Conservation (phyloP, 768 basidiomycete genomes). For the Collybia sordida region DNA sequence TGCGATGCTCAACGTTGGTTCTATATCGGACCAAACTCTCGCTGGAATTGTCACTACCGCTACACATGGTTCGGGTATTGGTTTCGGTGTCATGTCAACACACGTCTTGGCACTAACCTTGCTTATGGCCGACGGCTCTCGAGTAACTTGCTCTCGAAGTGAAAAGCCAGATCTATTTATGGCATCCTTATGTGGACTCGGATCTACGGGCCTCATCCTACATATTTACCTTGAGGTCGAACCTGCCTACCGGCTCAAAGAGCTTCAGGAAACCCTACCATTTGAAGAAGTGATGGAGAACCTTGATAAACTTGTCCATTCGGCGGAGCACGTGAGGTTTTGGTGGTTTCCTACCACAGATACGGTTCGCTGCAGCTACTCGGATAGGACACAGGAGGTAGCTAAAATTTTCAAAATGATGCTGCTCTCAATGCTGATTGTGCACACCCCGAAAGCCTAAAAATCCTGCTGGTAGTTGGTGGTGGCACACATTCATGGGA, state of each 20-base stretch:
- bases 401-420: constrained; percentile 13
- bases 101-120: constrained; percentile 75
- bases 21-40: constrained; percentile 95
- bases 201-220: constrained; percentile 86
- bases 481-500: constrained; percentile 70
- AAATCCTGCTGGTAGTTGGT: constrained; percentile 55
- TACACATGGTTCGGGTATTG: constrained; percentile 88
- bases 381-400: constrained; percentile 80
- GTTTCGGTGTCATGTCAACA: constrained; percentile 78
- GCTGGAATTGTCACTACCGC: constrained; percentile 92
- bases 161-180: constrained; percentile 76
- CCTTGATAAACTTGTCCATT: constrained; percentile 52
- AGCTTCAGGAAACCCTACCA: constrained; percentile 57
- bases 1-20: constrained; percentile 91
- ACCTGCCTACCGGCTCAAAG: constrained; percentile 77
- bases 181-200: constrained; percentile 89
- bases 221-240: constrained; percentile 78
- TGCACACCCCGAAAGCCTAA: constrained; percentile 41
- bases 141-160: constrained; percentile 63
- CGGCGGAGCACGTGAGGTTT: constrained; percentile 87
- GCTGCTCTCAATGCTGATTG: constrained; percentile 1
- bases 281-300: constrained; percentile 64
- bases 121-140: constrained; percentile 73
- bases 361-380: constrained; percentile 65
- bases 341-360: constrained; percentile 94